These are phyloP conservation scores for Hanseniaspora guilliermondii DNA, from an alignment of 805 yeast species.

Conservation along the genomic window DNA sequence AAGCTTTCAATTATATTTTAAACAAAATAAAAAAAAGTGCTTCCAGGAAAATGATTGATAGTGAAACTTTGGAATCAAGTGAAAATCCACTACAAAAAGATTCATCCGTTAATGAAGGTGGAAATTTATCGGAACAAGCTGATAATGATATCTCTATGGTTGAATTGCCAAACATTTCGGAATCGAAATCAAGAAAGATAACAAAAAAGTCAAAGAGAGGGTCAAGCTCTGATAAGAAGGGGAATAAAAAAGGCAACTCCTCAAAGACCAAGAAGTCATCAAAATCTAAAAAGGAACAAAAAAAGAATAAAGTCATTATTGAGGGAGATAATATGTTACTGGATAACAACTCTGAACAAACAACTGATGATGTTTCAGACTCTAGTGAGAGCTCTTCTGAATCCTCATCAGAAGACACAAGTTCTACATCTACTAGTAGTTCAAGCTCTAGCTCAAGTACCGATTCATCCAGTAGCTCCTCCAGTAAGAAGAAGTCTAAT, in stretches of 20 bases:
- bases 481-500: conserved; percentile 4
- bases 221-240: background rate
- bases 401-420: background rate
- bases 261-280: background rate
- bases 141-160: conserved; percentile 6
- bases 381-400: background rate
- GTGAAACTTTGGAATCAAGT: background rate
- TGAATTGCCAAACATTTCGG: conserved; percentile 10
- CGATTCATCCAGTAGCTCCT: background rate
- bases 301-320: background rate
- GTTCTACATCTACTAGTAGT: background rate
- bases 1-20: background rate
- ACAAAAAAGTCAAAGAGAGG: background rate
- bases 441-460: background rate
- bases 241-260: background rate
- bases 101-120: background rate
- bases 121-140: background rate
- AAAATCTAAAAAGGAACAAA: background rate
- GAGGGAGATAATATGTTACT: background rate
- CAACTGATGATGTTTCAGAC: background rate
- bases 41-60: background rate
- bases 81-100: background rate
- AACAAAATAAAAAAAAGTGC: background rate
- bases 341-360: background rate
- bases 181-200: background rate